Conservation (phyloP, 345 rosid genomes). For the Microthlaspi erraticum region DNA sequence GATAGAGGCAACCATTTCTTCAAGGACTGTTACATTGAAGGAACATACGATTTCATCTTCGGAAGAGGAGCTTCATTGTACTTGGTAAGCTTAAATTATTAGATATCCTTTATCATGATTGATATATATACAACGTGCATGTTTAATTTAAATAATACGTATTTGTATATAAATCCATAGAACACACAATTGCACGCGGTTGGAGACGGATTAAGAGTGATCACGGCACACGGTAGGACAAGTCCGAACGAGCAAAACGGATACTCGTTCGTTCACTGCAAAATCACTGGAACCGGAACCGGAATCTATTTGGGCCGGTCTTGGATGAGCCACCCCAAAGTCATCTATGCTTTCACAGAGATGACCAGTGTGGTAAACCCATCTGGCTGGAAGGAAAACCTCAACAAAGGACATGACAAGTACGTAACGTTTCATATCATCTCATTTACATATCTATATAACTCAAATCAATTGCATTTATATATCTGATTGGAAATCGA, state of each 20-base stretch:
- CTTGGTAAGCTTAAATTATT: conserved; percentile 39
- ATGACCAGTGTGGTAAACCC: conserved; percentile 51
- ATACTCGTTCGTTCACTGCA: conserved; percentile 63
- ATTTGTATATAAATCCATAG: conserved; percentile 36
- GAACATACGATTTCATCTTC: conserved; percentile 82
- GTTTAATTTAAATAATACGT: background rate
- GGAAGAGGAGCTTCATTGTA: conserved; percentile 59
- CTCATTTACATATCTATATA: background rate
- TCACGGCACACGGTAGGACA: conserved; percentile 62
- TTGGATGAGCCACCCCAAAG: conserved; percentile 57
- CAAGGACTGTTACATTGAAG: conserved; percentile 71
- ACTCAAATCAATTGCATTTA: background rate
- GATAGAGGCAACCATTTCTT: conserved; percentile 64
- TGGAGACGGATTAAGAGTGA: conserved; percentile 45
- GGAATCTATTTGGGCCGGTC: conserved; percentile 67
- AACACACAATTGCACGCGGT: conserved; percentile 47
- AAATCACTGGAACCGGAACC: conserved; percentile 48
- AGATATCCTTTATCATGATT: background rate
- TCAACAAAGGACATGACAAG: conserved; percentile 43
- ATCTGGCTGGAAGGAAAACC: conserved; percentile 58
- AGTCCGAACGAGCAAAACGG: conserved; percentile 49
- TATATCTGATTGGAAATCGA: background rate
- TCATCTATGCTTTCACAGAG: conserved; percentile 55
- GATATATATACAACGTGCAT: background rate
- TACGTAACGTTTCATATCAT: conserved; percentile 44